Evolutionary conservation across 768 basidiomycete genomes (phyloP), one percentile per base, ranked within the genome.

Genomic region (Tephrocybe sp.): DNA sequence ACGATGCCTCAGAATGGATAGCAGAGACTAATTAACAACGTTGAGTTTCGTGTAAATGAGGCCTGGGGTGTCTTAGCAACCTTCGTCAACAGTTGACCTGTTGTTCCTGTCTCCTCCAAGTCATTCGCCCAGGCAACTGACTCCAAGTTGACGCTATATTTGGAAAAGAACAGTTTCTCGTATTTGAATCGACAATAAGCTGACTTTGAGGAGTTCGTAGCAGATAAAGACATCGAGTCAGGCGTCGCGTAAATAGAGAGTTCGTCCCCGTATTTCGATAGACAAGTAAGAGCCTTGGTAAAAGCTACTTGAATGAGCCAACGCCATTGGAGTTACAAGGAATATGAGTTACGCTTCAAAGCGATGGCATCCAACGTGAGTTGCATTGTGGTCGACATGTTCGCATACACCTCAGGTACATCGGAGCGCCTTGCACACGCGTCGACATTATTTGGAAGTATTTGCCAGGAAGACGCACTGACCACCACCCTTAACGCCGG

Each of bases 221-320:
- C 72, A 44, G 87, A 89, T 22, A 93, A 64, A 5, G 83, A 75
- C 26, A 93, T 62, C 27, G 70, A 67, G 28, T 86, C 83, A 0
- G 74, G 62, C 8, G 80, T 79, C 7, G 86, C 89, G 50, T 83
- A 77, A 34, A 93, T 75, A 30, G 79, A 75, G 35, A 93, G 69
- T 53, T 93, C 89, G 51, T 93, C 91, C 42, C 91, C 88, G 62
- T 90, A 92, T 69, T 79, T 83, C 30, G 89, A 84, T 36, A 92
- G 71, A 66, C 92, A 93, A 4, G 79, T 72, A 40, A 93, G 69
- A 11, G 87, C 85, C 64, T 78, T 85, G 22, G 85, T 83, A 60
- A 92, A 84, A 44, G 84, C 91, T 92, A 56, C 40, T 44, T 61
- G 37, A 48, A 48, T 44, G 60, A 58, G 49, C 53, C 32, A 52